Percentiles rank a stretch among this genome's conserved stretches.
phyloP scores from a whole-genome alignment of 73 alveolate species.

The Durusdinium trenchii region DNA sequence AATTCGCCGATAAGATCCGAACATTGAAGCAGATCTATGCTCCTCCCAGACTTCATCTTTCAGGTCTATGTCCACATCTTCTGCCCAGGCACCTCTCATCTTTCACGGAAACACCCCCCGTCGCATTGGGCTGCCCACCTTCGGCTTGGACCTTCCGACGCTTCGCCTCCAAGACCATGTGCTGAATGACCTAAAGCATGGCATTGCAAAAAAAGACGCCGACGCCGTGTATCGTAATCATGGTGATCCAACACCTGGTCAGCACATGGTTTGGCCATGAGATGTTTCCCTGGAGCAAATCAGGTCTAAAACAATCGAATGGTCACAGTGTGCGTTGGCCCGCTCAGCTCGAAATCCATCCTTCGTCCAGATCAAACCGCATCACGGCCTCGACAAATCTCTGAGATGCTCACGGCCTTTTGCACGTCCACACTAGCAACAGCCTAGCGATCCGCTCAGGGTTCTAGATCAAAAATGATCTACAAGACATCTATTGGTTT shows the following conservation, averaged over 20 bases:
- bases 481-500: background rate
- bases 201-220: background rate
- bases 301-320: background rate
- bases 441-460: background rate
- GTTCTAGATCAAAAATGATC: background rate
- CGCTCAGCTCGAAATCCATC: background rate
- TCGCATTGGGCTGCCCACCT: too few species aligned
- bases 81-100: too few species aligned
- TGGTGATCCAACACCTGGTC: background rate
- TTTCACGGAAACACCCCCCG: too few species aligned
- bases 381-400: background rate
- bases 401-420: background rate
- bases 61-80: too few species aligned
- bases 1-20: too few species aligned
- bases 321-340: too few species aligned
- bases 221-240: background rate
- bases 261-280: background rate
- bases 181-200: constrained; percentile 17
- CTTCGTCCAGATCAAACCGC: background rate
- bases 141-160: background rate
- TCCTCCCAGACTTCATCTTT: too few species aligned
- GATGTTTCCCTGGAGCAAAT: background rate
- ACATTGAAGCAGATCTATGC: too few species aligned
- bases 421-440: constrained; percentile 32
- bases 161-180: constrained; percentile 23